Conservation (phyloP, 352 stramenopile genomes). For the Elongisporangium anandrum region DNA sequence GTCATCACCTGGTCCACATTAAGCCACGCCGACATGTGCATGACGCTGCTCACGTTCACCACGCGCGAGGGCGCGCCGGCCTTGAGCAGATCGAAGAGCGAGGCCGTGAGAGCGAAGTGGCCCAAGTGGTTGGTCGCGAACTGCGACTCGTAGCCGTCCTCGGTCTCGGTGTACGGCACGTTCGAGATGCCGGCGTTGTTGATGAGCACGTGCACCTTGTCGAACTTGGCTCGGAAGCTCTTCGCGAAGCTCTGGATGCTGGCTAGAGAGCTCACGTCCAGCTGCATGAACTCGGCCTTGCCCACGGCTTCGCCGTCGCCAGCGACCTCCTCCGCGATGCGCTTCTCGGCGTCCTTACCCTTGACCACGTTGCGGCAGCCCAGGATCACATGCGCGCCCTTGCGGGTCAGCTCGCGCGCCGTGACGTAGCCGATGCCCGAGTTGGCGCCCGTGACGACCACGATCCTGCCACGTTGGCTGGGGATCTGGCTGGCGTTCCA, state of each 20-base stretch:
- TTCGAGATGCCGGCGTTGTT: constrained; percentile 45
- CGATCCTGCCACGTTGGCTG: constrained; percentile 6
- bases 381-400: constrained; percentile 16
- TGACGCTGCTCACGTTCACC: constrained; percentile 20
- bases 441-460: constrained; percentile 18
- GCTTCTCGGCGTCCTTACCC: constrained; percentile 1
- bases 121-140: constrained; percentile 55
- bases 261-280: constrained; percentile 21
- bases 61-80: constrained; percentile 16
- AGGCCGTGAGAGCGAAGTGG: constrained; percentile 35
- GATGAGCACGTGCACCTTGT: constrained; percentile 30
- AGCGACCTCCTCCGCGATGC: constrained; percentile 2
- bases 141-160: constrained; percentile 33
- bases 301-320: constrained; percentile 1
- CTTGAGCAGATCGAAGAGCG: constrained; percentile 23
- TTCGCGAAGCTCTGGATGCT: constrained; percentile 21
- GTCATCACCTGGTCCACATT: constrained; percentile 27
- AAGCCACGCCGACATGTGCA: constrained; percentile 12
- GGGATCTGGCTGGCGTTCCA: constrained; percentile 10
- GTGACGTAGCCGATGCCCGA: constrained; percentile 16
- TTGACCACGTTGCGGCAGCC: constrained; percentile 9
- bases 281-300: constrained; percentile 30
- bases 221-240: constrained; percentile 7
- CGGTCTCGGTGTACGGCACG: constrained; percentile 13
- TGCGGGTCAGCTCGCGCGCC: constrained; percentile 9